Evolutionary conservation across 495 filamentous ascomycete genomes (phyloP).

Genomic region (Daldinia childiae): DNA sequence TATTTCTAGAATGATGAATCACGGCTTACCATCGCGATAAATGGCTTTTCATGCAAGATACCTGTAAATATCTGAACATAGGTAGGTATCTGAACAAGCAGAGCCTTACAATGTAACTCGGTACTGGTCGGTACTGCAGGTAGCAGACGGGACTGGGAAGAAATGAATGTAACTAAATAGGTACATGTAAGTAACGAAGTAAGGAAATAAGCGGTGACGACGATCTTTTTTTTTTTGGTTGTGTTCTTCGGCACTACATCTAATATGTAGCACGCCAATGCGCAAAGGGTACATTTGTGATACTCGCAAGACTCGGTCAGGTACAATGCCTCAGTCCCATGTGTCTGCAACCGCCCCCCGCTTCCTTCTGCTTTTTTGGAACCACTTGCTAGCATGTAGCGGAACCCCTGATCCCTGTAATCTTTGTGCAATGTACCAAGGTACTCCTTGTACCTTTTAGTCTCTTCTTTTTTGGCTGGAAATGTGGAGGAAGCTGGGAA

Average conservation of each 20-base stretch:
- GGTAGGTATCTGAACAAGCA: neutral
- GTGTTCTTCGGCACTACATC: conserved; percentile 11
- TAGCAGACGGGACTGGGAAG: no score
- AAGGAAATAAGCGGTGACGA: conserved; percentile 32
- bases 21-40: neutral
- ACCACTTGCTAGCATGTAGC: conserved; percentile 23
- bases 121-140: neutral
- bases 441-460: conserved; percentile 1
- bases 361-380: conserved; percentile 41
- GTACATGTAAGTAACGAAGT: neutral
- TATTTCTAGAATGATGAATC: conserved; percentile 15
- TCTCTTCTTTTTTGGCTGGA: conserved; percentile 23
- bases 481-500: conserved; percentile 39
- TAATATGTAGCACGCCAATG: conserved; percentile 3
- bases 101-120: conserved; percentile 1
- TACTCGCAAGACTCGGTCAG: conserved; percentile 24
- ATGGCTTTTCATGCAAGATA: neutral
- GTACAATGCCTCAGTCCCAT: conserved; percentile 36
- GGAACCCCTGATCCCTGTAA: conserved; percentile 27
- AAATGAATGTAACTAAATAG: neutral
- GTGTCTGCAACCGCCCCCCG: conserved; percentile 34
- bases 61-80: neutral
- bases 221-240: conserved; percentile 26
- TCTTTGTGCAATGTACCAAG: neutral
- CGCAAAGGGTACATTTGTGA: conserved; percentile 25